phyloP scores from a whole-genome alignment of 2,329 filamentous ascomycete species.

The Colletotrichum eremochloae region DNA sequence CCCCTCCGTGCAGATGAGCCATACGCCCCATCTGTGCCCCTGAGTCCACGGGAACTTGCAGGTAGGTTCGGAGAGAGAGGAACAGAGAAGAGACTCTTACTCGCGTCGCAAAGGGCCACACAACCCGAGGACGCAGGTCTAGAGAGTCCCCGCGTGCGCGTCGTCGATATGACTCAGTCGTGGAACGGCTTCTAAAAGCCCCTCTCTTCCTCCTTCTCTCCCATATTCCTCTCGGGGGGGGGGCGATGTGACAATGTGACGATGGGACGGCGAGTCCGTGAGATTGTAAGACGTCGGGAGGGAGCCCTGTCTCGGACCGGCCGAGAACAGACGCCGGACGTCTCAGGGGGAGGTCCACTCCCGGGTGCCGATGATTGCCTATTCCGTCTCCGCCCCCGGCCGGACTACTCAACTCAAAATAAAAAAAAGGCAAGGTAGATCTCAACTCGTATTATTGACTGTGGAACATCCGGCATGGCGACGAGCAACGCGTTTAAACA shows the following conservation, averaged over 20 bases:
- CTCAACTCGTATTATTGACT: background rate
- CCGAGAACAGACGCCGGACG: background rate
- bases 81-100: background rate
- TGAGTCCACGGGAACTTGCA: background rate
- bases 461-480: background rate
- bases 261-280: background rate
- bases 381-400: conserved; percentile 2
- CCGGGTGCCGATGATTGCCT: conserved; percentile 7
- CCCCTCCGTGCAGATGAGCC: background rate
- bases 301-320: conserved; percentile 3
- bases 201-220: background rate
- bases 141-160: background rate
- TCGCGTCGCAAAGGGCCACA: background rate
- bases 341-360: background rate
- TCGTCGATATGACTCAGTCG: background rate
- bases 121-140: conserved; percentile 1
- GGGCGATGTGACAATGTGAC: background rate
- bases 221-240: background rate
- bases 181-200: background rate
- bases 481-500: background rate
- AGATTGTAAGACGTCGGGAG: conserved; percentile 6
- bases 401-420: background rate
- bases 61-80: background rate
- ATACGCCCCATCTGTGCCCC: background rate
- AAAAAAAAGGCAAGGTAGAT: background rate